A percentile compares a stretch with the other conserved stretches of the same genome.
Conservation (phyloP, 768 basidiomycete genomes). For the Psilocybe azurescens region DNA sequence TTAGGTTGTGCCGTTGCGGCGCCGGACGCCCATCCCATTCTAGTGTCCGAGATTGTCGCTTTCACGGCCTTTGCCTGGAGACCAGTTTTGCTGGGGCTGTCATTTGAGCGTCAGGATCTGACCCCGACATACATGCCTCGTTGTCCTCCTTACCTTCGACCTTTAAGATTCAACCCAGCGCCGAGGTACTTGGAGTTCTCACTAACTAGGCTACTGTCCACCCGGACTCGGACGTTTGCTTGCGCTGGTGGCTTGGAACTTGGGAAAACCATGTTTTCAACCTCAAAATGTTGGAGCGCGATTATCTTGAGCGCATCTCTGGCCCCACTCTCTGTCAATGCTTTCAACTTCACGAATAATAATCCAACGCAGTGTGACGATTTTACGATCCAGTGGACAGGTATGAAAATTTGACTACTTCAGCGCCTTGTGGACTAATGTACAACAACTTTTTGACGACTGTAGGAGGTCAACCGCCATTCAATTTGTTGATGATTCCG, state of each 20-base stretch:
- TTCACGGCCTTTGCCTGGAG: background rate
- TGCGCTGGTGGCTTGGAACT: background rate
- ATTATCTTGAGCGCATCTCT: background rate
- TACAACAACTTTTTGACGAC: background rate
- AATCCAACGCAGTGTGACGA: constrained; percentile 31
- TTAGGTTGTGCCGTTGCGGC: background rate
- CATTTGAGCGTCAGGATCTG: background rate
- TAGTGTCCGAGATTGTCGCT: background rate
- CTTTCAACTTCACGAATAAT: constrained; percentile 26
- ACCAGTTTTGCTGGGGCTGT: background rate
- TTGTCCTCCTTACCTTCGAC: background rate
- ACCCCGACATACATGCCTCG: background rate
- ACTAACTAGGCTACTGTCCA: background rate
- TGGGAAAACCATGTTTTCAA: background rate
- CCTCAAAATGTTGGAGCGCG: background rate
- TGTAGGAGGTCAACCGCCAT: constrained; percentile 33
- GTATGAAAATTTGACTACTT: constrained; percentile 16
- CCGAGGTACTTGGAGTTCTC: background rate
- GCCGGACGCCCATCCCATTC: background rate
- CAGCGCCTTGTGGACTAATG: background rate
- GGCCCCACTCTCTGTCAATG: constrained; percentile 5
- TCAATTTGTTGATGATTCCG: constrained; percentile 29
- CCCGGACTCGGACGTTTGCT: background rate
- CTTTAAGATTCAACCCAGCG: background rate
- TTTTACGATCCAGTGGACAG: constrained; percentile 30